Percentiles rank a stretch among this genome's conserved stretches.
Evolutionary conservation across 306 rosid species (phyloP).

Genomic region (Quercus aquifolioides): DNA sequence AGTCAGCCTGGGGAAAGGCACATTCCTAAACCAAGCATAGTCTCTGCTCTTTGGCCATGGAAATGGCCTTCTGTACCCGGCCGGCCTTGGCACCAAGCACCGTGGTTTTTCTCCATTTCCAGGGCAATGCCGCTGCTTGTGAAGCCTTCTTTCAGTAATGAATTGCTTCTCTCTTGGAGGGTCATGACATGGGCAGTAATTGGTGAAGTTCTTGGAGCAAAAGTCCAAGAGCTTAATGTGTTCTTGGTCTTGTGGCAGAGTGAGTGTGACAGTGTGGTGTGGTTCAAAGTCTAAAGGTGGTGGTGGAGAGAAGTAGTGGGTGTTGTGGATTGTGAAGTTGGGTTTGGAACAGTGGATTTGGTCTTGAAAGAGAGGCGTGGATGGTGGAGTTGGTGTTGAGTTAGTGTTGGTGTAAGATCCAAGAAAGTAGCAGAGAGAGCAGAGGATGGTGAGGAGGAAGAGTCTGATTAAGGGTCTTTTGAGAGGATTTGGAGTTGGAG

Average conservation of each 20-base stretch:
- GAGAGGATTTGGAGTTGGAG: not conserved
- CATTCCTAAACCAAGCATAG: conserved; percentile 48
- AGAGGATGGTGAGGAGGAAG: conserved; percentile 6
- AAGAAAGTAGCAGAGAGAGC: conserved; percentile 13
- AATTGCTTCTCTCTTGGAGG: conserved; percentile 27
- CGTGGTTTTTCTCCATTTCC: conserved; percentile 2
- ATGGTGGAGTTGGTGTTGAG: not conserved
- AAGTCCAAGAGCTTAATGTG: conserved; percentile 6
- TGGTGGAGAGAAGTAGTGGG: too few relatives aligned
- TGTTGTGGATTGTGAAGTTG: not conserved
- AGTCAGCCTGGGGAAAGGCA: conserved; percentile 39
- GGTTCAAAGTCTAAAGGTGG: conserved; percentile 1
- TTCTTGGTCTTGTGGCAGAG: not conserved
- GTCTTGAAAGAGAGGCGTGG: not conserved
- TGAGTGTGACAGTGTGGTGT: not conserved
- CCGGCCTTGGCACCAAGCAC: conserved; percentile 41
- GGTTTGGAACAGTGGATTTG: not conserved
- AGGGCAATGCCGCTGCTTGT: conserved; percentile 53
- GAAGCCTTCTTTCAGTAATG: conserved; percentile 8
- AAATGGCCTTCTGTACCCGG: conserved; percentile 30
- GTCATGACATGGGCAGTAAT: conserved; percentile 48
- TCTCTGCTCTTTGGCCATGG: conserved; percentile 45
- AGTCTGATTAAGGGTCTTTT: not conserved
- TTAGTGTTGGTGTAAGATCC: not conserved
- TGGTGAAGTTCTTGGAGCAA: conserved; percentile 36